These are phyloP conservation scores for Achlya hypogyna DNA, from an alignment of 352 stramenopile genomes.

Conservation along the genomic window DNA sequence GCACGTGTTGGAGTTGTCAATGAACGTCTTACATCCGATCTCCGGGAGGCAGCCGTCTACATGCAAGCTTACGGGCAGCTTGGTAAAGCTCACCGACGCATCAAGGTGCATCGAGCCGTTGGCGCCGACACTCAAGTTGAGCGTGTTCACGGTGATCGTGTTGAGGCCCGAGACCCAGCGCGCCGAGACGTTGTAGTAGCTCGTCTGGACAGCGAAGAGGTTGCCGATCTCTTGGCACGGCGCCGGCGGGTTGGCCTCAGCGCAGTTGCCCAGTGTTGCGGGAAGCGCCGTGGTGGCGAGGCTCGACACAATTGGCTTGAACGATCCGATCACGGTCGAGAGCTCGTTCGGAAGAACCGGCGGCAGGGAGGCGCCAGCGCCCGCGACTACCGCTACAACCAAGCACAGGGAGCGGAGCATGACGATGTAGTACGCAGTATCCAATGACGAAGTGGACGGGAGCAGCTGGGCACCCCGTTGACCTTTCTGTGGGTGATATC, in stretches of 20 bases:
- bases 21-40: constrained; percentile 11
- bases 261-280: constrained; percentile 18
- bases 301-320: constrained; percentile 5
- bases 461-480: neutral
- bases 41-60: constrained; percentile 12
- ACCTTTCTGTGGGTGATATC: neutral
- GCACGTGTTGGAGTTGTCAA: constrained; percentile 16
- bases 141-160: constrained; percentile 1
- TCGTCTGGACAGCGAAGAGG: constrained; percentile 6
- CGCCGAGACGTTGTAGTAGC: constrained; percentile 13
- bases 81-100: constrained; percentile 2
- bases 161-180: constrained; percentile 20
- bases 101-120: constrained; percentile 14
- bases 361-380: neutral
- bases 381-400: neutral
- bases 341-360: constrained; percentile 12
- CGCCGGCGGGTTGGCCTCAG: neutral
- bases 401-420: neutral
- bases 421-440: neutral
- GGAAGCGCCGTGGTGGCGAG: constrained; percentile 13
- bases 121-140: neutral
- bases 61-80: constrained; percentile 8
- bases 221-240: constrained; percentile 18
- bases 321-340: neutral
- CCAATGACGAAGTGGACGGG: neutral